Base-by-base conservation (phyloP, 23 red algal species). In the Gracilariopsis chorda region DNA sequence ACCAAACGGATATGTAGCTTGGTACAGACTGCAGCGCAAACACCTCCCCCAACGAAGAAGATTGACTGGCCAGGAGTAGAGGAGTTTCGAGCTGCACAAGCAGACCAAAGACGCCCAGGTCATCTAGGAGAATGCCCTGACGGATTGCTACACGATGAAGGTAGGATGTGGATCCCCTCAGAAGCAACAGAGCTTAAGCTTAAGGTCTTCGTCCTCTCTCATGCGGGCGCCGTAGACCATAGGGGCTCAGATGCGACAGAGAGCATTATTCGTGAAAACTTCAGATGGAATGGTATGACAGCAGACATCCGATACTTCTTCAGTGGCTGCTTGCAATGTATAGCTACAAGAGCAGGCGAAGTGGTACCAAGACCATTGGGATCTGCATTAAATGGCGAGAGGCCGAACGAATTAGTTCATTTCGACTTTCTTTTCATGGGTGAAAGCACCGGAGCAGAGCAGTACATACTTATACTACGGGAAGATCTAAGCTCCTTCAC, bases 321-420 rank as follows among this genome's bases (percentile, higher is more conserved):
- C 14, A 17, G 36, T 19, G 57, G 30, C 33, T 90, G 69, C 86
- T 25, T 90, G 28, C 72, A 79, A 0, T 90, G 86, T 13, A 13
- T 90, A 14, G 40, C 41, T 2, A 64, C 86, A 24, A 32, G 53
- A 47, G 20, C 36, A 12, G 58, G 70, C 1, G 41, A 78, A 40
- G 25, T 30, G 21, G 42, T 90, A 16, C 71, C 71, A n/a, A 7
- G 86, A n/a, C 72, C 72, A 14, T 39, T 90, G 8, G 53, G 55
- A 24, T 53, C 52, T 16, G 24, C 70, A 1, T 39, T 90, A 25
- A 36, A 90, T 33, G 86, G 71, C 32, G 36, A 49, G 19, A 23
- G 45, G 17, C 86, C 86, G 11, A 90, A 90, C 44, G 86, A 90
- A 20, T 30, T 67, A 42, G 9, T 90, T 46, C 51, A 90, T 25